Evolutionary conservation across 352 stramenopile species (phyloP), one percentile per base, ranked within the genome.

Genomic region (Globisporangium okanoganense): DNA sequence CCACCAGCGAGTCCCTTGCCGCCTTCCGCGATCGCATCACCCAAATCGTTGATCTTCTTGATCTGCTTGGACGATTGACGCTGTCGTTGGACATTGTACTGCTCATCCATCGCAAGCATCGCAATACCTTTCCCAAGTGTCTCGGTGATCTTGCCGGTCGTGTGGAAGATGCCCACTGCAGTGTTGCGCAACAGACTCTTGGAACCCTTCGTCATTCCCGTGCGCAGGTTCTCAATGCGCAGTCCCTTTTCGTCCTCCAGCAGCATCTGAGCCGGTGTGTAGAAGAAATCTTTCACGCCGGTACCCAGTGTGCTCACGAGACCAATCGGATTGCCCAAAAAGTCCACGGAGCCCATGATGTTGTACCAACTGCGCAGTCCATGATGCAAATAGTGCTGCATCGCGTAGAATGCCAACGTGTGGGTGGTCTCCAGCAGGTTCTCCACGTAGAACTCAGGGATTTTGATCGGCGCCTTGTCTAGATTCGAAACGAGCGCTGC

Each of bases 231-330:
- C 40, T 90, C 83, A 43, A 95, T 95, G 0, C 85, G 76, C 9
- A 94, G 47, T 4, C 86, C 87, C 31, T 94, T 89, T 57, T 95
- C 88, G 51, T 97, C 79, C 67, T 95, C 88, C 14, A 98, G 75
- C 16, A 98, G 71, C 73, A 96, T 96, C 66, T 97, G 85, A 14
- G 90, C 92, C 18, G 92, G 92, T 25, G 96, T 97, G 69, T 97
- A 98, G 63, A 98, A 98, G 71, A 98, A 98, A 59, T 98, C 92
- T 43, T 95, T 94, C 6, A 98, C 90, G 27, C 92, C 92, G 0
- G 90, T 87, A 33, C 88, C 88, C 8, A 98, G 65, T 3, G 88
- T 95, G 50, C 82, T 94, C 47, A 97, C 87, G 16, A 98, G 79
- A 2, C 90, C 90, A 33, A 96, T 91, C 1, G 92, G 92, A 53